Evolutionary conservation across 2,329 filamentous ascomycete genomes (phyloP), one percentile per base, ranked within the genome.

Genomic region (Epichloe sylvatica): DNA sequence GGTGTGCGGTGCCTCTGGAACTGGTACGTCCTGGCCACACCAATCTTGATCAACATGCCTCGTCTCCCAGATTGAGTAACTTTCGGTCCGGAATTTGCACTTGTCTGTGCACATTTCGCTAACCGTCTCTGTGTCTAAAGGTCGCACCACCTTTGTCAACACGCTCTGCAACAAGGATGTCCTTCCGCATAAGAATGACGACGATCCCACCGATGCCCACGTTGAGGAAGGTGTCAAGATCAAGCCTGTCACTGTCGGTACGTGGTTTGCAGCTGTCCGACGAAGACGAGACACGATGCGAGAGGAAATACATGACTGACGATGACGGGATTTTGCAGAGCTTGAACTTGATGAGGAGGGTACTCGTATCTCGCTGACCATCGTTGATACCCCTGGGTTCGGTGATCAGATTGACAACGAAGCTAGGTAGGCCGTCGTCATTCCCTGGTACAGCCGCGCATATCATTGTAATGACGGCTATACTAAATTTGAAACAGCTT

Each of bases 321-420:
- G 8, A 49, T 33, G 4, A 12, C 35, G 43, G n/a, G 9, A 46
- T 49, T 12, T 11, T 45, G 12, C 60, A 92, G 89, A 95, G 72
- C 78, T 94, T 57, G 91, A 97, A 70, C 76, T 98, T 64, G 92
- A 98, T 60, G 92, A 98, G 73, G 92, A 98, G 73, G 92, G 92
- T 65, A 97, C 92, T 50, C 88, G 92, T 59, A 96, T 98, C 68
- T 96, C 90, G 51, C 76, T 98, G 67, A 98, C 92, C 63, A 95
- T 98, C 63, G 92, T 98, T 62, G 92, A 98, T 69, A 98, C 92
- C 47, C 92, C 92, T 55, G 92, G 92, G 54, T 98, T 98, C 62
- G 92, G 92, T 67, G 92, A 98, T 71, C 89, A 94, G 74, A 94
- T 98, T 66, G 92, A 98, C 75, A 98, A 98, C 68, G 92, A 98